Evolutionary conservation across 2,329 filamentous ascomycete genomes (phyloP), one percentile per base, ranked within the genome.

Genomic region (Rhynchosporium agropyri): DNA sequence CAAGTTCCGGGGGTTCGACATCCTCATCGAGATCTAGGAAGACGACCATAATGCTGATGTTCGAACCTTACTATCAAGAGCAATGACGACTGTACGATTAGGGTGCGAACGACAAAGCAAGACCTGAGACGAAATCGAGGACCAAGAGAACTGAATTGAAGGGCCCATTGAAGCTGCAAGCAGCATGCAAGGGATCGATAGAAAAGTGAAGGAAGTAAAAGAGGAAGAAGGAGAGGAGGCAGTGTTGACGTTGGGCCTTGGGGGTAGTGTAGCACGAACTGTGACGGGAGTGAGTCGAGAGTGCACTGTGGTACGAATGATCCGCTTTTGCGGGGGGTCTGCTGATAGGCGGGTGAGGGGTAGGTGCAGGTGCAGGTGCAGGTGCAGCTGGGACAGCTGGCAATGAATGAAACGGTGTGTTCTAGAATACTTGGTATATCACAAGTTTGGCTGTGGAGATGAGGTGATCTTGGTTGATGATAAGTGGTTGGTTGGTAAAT

Each of bases 1-100:
- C 50, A 31, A 62, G 60, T 58, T 71, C 69, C 67, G 71, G 69
- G 13, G 71, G 70, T 55, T 74, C 71, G 26, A 60, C 63, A 43
- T 74, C 72, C 65, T 74, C 72, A 40, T 74, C 73, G 42, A 73
- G 62, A 67, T 74, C 71, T 46, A 74, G 66, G 60, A 74, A 74
- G 62, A 74, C 67, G 46, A 73, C 72, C 72, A 74, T 74, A 36
- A 62, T 71, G 40, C 20, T 43, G 55, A 57, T 46, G 20, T 53
- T 15, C 42, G 28, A 36, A 50, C 29, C 51, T 26, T 26, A 28
- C 15, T 36, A 13, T 10, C 31, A 33, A 8, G 33, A 36, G 38
- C 51, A 36, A 36, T 28, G 8, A 33, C 20, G 20, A 20, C 8
- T 38, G 31, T 9, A 38, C 33, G 9, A 51, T 36, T 10, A 42